A percentile compares a stretch with the other conserved stretches of the same genome.
Evolutionary conservation across 208 protist genomes (phyloP).

Genomic region (Acanthamoeba culbertsoni): DNA sequence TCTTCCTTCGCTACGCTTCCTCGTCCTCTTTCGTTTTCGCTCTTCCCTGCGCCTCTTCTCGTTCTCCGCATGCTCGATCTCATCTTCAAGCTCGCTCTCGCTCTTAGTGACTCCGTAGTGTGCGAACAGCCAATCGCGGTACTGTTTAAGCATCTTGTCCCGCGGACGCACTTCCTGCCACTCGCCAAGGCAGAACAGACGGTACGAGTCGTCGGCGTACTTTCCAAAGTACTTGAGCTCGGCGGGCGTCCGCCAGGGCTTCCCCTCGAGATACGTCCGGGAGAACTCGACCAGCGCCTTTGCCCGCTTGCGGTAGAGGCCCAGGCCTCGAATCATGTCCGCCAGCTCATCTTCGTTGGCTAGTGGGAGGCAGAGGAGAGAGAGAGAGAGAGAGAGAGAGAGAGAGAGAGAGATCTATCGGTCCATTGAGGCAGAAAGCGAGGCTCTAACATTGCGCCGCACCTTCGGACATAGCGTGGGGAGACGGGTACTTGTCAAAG

Average conservation of each 20-base stretch:
- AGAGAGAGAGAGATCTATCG: too few relatives aligned
- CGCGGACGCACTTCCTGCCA: background rate
- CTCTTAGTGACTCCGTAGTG: background rate
- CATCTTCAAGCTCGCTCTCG: conserved; percentile 14
- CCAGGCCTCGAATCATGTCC: background rate
- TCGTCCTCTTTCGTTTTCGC: background rate
- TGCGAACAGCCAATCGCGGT: conserved; percentile 1
- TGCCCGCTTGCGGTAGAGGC: background rate
- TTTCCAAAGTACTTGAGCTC: conserved; percentile 45
- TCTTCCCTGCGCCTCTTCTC: background rate
- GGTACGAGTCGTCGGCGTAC: conserved; percentile 33
- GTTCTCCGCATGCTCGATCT: background rate
- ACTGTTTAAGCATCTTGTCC: conserved; percentile 16
- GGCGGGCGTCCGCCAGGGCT: background rate
- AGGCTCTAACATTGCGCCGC: background rate
- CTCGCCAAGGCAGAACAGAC: conserved; percentile 1
- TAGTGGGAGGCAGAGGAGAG: background rate
- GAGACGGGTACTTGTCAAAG: background rate
- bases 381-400: background rate
- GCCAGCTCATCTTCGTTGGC: background rate
- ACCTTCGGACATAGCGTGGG: background rate
- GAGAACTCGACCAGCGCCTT: background rate
- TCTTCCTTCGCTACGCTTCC: background rate
- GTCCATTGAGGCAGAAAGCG: too few relatives aligned
- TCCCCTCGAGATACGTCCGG: background rate